Conservation (phyloP, 805 yeast species). For the Ogataea neopini region DNA sequence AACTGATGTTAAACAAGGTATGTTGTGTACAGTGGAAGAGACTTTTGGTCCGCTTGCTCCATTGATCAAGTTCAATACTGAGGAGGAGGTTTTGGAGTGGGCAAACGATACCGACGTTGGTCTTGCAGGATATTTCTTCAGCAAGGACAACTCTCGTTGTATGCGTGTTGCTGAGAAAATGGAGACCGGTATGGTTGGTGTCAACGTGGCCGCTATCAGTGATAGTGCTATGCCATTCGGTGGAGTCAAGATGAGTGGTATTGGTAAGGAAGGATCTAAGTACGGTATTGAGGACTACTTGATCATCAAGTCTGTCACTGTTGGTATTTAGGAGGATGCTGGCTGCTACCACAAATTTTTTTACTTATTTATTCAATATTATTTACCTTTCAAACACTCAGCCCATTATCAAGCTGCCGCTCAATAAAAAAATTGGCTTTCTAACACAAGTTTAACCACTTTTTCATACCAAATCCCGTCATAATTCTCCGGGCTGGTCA, state of each 20-base stretch:
- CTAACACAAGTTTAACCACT: too few species aligned
- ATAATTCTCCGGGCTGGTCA: background rate
- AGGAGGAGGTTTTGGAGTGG: conserved; percentile 57
- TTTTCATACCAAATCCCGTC: too few species aligned
- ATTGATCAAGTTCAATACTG: conserved; percentile 60
- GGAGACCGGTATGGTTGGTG: conserved; percentile 81
- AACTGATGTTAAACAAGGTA: conserved; percentile 54
- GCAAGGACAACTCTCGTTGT: conserved; percentile 53
- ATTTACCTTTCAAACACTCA: too few species aligned
- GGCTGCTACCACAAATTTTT: background rate
- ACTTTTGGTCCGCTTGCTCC: conserved; percentile 84
- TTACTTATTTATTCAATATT: too few species aligned
- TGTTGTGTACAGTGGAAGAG: conserved; percentile 65
- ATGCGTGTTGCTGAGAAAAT: conserved; percentile 65
- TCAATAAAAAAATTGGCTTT: too few species aligned
- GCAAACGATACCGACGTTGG: conserved; percentile 76
- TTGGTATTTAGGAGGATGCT: conserved; percentile 41
- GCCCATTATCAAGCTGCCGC: too few species aligned
- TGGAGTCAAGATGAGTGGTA: conserved; percentile 76
- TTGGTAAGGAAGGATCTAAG: conserved; percentile 78
- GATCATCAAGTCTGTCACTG: conserved; percentile 61
- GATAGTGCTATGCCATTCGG: conserved; percentile 72
- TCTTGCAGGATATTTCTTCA: conserved; percentile 73
- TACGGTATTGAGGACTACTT: conserved; percentile 76
- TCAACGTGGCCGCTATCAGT: conserved; percentile 73